Conservation (phyloP, 164 flowering plant species). For the Dillenia suffruticosa region DNA sequence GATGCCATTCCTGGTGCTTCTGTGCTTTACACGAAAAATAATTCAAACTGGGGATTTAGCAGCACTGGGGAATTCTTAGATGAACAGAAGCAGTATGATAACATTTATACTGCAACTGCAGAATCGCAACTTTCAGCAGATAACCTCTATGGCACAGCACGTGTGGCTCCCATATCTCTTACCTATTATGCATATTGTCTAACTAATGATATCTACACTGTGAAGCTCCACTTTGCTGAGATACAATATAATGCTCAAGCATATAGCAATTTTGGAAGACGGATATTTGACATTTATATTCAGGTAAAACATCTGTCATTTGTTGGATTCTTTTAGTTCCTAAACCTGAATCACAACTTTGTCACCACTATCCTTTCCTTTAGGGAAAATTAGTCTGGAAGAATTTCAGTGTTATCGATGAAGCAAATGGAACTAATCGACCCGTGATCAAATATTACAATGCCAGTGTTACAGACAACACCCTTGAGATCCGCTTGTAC, state of each 20-base stretch:
- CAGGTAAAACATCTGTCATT: too few species aligned
- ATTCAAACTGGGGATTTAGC: too few species aligned
- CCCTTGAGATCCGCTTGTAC: constrained; percentile 32
- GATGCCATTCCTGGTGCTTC: too few species aligned
- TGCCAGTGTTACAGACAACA: constrained; percentile 24
- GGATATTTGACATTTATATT: constrained; percentile 31
- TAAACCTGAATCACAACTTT: not conserved
- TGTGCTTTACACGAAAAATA: too few species aligned
- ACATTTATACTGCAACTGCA: too few species aligned
- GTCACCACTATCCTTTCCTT: constrained; percentile 1
- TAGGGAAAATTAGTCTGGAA: constrained; percentile 27
- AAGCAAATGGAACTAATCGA: constrained; percentile 31
- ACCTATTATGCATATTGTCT: constrained; percentile 32
- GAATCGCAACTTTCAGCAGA: too few species aligned
- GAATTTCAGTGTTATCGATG: constrained; percentile 35
- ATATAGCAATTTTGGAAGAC: constrained; percentile 26
- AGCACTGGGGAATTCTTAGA: too few species aligned
- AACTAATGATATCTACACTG: constrained; percentile 30
- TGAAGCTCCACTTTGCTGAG: constrained; percentile 41
- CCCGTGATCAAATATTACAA: constrained; percentile 13
- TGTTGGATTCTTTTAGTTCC: not conserved
- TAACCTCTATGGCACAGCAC: constrained; percentile 5
- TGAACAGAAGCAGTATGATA: too few species aligned
- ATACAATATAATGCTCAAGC: constrained; percentile 19
- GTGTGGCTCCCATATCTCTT: constrained; percentile 33